Evolutionary conservation across 1,139 yeast genomes (phyloP).

Genomic region (Saccharomyces pastorianus): DNA sequence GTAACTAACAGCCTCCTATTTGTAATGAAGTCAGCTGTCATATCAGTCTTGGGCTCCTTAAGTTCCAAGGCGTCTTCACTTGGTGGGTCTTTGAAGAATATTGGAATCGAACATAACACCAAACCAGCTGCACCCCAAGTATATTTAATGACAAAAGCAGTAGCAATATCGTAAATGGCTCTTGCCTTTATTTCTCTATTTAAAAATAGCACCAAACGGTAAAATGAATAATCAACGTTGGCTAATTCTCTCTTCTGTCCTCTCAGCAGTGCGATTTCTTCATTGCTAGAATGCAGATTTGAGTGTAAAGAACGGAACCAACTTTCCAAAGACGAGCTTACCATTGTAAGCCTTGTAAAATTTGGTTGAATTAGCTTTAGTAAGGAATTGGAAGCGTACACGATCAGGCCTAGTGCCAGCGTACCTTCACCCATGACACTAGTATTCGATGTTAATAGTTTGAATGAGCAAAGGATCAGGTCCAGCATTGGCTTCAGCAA

Average conservation of each 20-base stretch:
- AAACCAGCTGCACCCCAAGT: conserved; percentile 95
- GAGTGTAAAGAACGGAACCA: conserved; percentile 78
- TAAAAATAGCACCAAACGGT: conserved; percentile 70
- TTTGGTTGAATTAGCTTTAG: conserved; percentile 80
- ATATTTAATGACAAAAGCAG: conserved; percentile 80
- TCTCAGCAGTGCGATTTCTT: conserved; percentile 78
- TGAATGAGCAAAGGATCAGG: conserved; percentile 72
- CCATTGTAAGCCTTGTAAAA: conserved; percentile 73
- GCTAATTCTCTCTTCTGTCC: conserved; percentile 80
- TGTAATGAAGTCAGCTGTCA: conserved; percentile 77
- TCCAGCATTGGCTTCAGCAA: conserved; percentile 79
- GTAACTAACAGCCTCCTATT: conserved; percentile 77
- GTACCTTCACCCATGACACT: conserved; percentile 80
- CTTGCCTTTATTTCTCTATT: conserved; percentile 70
- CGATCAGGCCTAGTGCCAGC: conserved; percentile 67
- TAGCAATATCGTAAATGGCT: conserved; percentile 69
- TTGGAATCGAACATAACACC: conserved; percentile 80
- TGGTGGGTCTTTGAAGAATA: conserved; percentile 48
- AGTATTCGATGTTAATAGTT: conserved; percentile 51
- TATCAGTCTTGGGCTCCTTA: conserved; percentile 44
- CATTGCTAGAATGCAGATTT: conserved; percentile 67
- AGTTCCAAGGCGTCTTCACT: conserved; percentile 39
- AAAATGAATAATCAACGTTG: conserved; percentile 70
- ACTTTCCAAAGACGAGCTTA: conserved; percentile 77
- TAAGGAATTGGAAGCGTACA: conserved; percentile 71